These are phyloP conservation scores for Plasmodium gallinaceum DNA, from an alignment of 169 alveolate species.

Conservation along the genomic window DNA sequence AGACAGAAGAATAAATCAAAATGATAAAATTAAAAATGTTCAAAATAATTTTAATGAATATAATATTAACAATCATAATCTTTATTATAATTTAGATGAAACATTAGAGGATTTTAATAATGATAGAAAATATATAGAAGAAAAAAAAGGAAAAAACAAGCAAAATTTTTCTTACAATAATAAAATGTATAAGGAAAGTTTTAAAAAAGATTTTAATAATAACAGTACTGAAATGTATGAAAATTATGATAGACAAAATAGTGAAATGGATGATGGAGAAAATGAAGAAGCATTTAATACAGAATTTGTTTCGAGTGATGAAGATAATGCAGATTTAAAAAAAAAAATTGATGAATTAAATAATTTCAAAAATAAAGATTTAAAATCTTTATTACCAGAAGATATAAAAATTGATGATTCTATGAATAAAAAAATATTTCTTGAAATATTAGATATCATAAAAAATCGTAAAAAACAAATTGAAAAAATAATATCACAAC, in stretches of 20 bases:
- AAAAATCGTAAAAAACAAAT: conserved; percentile 23
- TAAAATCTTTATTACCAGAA: conserved; percentile 19
- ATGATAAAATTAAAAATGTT: neutral
- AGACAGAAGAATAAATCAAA: neutral
- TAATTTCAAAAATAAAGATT: conserved; percentile 20
- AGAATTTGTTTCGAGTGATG: conserved; percentile 47
- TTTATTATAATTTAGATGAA: neutral
- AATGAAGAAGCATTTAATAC: conserved; percentile 2
- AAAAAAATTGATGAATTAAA: conserved; percentile 22
- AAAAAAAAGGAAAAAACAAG: neutral
- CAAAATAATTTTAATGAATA: neutral
- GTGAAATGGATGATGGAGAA: neutral
- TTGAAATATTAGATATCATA: conserved; percentile 8
- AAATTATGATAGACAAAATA: neutral
- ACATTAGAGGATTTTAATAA: conserved; percentile 1
- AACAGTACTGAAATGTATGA: neutral
- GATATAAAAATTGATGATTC: conserved; percentile 21
- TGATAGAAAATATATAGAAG: neutral
- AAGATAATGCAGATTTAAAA: conserved; percentile 44
- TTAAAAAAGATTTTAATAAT: neutral
- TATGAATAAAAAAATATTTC: conserved; percentile 1
- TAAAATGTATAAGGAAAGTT: neutral
- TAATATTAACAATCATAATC: neutral
- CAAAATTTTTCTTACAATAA: neutral
- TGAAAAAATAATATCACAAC: conserved; percentile 18